phyloP scores from a whole-genome alignment of 306 rosid genomes.

The Rosa chinensis region DNA sequence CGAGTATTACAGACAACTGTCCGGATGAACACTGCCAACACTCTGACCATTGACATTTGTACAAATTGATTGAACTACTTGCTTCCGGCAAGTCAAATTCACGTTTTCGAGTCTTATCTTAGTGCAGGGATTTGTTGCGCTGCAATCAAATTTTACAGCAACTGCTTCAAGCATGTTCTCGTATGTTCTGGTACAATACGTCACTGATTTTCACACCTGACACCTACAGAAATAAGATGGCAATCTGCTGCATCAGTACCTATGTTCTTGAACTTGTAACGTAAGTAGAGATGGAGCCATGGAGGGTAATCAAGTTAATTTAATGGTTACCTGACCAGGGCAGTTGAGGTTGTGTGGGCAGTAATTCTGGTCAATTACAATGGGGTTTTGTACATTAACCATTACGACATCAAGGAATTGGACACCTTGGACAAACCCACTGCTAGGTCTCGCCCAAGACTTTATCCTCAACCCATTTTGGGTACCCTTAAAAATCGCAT shows the following conservation, averaged over 20 bases:
- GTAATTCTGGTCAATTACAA: conserved; percentile 29
- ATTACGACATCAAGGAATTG: conserved; percentile 13
- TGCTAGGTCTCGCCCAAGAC: conserved; percentile 28
- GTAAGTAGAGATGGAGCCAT: neutral
- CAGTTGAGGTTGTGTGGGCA: conserved; percentile 26
- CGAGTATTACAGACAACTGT: conserved; percentile 1
- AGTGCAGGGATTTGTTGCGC: conserved; percentile 17
- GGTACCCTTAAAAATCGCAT: conserved; percentile 7
- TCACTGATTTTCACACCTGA: conserved; percentile 18
- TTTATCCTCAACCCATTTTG: conserved; percentile 28
- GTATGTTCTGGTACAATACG: conserved; percentile 8
- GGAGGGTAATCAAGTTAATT: neutral
- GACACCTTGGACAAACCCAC: conserved; percentile 16
- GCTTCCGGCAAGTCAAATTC: conserved; percentile 11
- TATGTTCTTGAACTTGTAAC: neutral
- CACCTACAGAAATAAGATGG: neutral
- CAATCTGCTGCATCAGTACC: neutral
- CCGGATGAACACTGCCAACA: conserved; percentile 14
- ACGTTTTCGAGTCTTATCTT: conserved; percentile 15
- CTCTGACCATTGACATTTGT: conserved; percentile 17
- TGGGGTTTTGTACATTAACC: conserved; percentile 28
- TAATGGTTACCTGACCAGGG: conserved; percentile 13
- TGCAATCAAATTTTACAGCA: conserved; percentile 23
- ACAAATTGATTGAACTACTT: conserved; percentile 15
- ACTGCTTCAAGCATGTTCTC: no score